Evolutionary conservation across 2,329 filamentous ascomycete species (phyloP).

Genomic region (Chrysosporium keratinophilum): DNA sequence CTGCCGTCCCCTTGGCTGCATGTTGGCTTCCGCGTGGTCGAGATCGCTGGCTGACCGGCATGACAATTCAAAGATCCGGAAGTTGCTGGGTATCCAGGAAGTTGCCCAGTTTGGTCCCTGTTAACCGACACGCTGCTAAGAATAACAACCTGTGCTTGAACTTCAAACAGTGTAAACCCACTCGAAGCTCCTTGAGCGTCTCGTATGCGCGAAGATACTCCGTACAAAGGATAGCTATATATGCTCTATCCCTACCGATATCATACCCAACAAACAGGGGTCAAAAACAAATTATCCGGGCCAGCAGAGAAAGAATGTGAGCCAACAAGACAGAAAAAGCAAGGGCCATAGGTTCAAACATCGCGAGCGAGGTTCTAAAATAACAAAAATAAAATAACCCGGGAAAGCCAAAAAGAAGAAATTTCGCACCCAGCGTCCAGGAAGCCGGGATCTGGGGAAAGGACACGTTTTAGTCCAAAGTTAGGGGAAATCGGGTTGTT

Average conservation of each 20-base stretch:
- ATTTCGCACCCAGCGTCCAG: slow-evolving; percentile 7
- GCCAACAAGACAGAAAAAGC: slow-evolving; percentile 3
- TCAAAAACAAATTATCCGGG: no score
- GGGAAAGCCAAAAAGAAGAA: slow-evolving; percentile 11
- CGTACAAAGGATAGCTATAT: no score
- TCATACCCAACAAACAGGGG: no score
- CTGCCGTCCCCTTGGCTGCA: slow-evolving; percentile 5
- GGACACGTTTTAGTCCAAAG: slow-evolving; percentile 7
- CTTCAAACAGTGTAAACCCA: slow-evolving; percentile 1
- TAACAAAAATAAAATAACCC: neutral
- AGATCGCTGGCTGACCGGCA: slow-evolving; percentile 2
- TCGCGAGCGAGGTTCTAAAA: neutral
- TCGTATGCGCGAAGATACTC: slow-evolving; percentile 1
- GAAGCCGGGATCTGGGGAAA: slow-evolving; percentile 12
- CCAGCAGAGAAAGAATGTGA: neutral
- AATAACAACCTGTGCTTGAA: slow-evolving; percentile 1
- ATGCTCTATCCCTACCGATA: no score
- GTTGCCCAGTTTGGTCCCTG: slow-evolving; percentile 9
- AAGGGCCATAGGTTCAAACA: slow-evolving; percentile 4
- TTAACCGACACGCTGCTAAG: slow-evolving; percentile 9
- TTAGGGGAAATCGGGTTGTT: slow-evolving; percentile 8
- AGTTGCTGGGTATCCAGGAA: neutral
- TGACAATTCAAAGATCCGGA: neutral
- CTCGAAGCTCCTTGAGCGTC: neutral
- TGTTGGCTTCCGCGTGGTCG: slow-evolving; percentile 9